Percentiles rank a stretch among this genome's conserved stretches.
Conservation (phyloP, 2,329 filamentous ascomycete genomes). For the Fusarium nygamai region DNA sequence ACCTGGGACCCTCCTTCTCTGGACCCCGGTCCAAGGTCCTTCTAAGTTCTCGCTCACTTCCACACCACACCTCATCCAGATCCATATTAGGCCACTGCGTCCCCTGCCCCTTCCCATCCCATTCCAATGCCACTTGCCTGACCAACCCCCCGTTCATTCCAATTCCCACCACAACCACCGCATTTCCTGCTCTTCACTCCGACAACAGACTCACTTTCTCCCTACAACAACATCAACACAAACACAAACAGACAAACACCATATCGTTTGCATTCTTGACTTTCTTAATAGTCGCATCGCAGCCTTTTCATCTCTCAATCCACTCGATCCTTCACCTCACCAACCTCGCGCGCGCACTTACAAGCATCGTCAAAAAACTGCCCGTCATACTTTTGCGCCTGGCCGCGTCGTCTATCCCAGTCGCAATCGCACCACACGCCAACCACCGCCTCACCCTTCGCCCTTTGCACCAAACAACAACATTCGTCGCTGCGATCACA, state of each 20-base stretch:
- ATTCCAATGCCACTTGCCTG: slow-evolving; percentile 36
- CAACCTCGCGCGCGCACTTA: slow-evolving; percentile 5
- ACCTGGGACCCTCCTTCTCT: slow-evolving; percentile 20
- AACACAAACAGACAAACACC: slow-evolving; percentile 30
- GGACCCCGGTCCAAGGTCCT: slow-evolving; percentile 13
- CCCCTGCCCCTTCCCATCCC: slow-evolving; percentile 39
- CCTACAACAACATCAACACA: slow-evolving; percentile 37
- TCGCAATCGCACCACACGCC: slow-evolving; percentile 40
- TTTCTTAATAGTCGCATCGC: slow-evolving; percentile 1
- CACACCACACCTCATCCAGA: slow-evolving; percentile 12
- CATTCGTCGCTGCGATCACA: neutral
- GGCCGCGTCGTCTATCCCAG: slow-evolving; percentile 25
- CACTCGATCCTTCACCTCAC: neutral
- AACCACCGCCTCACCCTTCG: slow-evolving; percentile 24
- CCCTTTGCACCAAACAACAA: slow-evolving; percentile 15
- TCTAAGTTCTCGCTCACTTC: slow-evolving; percentile 21
- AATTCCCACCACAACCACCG: slow-evolving; percentile 39
- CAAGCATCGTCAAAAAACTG: neutral
- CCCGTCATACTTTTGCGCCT: slow-evolving; percentile 26
- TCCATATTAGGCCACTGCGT: slow-evolving; percentile 41
- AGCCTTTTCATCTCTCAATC: neutral
- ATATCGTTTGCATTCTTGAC: slow-evolving; percentile 2
- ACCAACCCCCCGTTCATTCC: slow-evolving; percentile 41
- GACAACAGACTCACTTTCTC: slow-evolving; percentile 32
- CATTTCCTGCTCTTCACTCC: slow-evolving; percentile 38